These are phyloP conservation scores for Oryza punctata DNA, from an alignment of 176 grass and related monocot species.

Conservation along the genomic window DNA sequence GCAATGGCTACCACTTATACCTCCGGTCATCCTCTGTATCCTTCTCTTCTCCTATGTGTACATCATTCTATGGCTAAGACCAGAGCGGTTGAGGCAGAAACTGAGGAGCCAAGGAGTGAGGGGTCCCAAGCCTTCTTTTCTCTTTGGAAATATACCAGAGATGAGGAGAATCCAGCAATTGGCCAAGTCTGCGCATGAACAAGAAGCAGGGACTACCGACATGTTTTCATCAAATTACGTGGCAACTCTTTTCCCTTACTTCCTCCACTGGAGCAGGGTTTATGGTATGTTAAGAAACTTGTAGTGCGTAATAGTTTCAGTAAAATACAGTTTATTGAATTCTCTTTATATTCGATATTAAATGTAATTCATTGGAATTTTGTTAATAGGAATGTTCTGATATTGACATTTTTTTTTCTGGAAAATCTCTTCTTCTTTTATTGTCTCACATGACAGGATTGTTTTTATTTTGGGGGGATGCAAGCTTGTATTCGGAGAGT, in stretches of 20 bases:
- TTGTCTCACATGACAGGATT: too few relatives aligned
- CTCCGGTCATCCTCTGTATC: background rate
- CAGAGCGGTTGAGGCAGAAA: conserved; percentile 58
- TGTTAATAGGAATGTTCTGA: too few relatives aligned
- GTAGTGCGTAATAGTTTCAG: background rate
- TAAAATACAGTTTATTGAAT: conserved; percentile 15
- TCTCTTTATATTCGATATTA: background rate
- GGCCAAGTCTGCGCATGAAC: background rate
- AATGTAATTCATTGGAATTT: background rate
- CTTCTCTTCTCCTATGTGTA: conserved; percentile 47
- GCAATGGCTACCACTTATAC: conserved; percentile 10
- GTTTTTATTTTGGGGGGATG: too few relatives aligned
- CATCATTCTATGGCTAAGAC: conserved; percentile 45
- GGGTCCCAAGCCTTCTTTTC: conserved; percentile 66
- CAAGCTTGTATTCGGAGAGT: too few relatives aligned
- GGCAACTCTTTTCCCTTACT: conserved; percentile 60
- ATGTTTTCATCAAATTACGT: conserved; percentile 44
- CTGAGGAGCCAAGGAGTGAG: conserved; percentile 67
- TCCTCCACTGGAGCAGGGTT: conserved; percentile 56
- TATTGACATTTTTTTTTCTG: too few relatives aligned
- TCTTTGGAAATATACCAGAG: conserved; percentile 62
- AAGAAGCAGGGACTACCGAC: background rate
- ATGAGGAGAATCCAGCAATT: conserved; percentile 61
- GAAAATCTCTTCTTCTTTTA: too few relatives aligned
- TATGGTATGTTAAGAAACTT: conserved; percentile 58